Evolutionary conservation across 306 rosid genomes (phyloP).

Genomic region (Casuarina cunninghamiana): DNA sequence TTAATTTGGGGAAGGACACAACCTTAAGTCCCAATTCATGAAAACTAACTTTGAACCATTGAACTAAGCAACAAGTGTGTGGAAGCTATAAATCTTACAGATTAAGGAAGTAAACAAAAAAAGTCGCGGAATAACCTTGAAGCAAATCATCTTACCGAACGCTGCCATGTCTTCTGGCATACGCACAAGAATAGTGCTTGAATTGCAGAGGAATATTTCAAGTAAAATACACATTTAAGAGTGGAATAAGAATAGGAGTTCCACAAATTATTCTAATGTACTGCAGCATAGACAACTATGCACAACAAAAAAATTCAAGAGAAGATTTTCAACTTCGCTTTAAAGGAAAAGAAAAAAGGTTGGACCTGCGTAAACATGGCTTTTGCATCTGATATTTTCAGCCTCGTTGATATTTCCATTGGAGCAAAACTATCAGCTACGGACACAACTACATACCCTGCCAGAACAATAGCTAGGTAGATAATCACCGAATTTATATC

Average conservation of each 20-base stretch:
- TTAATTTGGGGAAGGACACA: slow-evolving; percentile 3
- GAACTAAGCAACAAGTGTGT: neutral
- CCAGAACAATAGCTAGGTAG: slow-evolving; percentile 87
- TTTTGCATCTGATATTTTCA: slow-evolving; percentile 79
- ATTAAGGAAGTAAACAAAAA: too few relatives aligned
- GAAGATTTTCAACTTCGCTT: slow-evolving; percentile 6
- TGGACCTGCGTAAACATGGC: slow-evolving; percentile 82
- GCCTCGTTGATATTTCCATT: slow-evolving; percentile 81
- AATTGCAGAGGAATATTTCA: neutral
- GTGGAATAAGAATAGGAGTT: neutral
- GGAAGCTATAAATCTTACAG: neutral
- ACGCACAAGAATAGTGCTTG: neutral
- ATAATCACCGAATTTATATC: slow-evolving; percentile 67
- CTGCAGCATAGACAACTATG: slow-evolving; percentile 9
- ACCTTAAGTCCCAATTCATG: neutral
- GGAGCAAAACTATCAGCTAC: slow-evolving; percentile 98
- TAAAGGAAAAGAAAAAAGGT: slow-evolving; percentile 24
- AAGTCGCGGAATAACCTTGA: neutral
- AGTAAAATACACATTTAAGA: neutral
- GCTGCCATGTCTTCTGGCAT: neutral
- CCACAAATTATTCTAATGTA: neutral
- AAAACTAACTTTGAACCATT: neutral
- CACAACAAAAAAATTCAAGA: slow-evolving; percentile 15
- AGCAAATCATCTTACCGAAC: neutral
- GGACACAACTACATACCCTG: slow-evolving; percentile 84